Evolutionary conservation across 805 yeast genomes (phyloP), one percentile per base, ranked within the genome.

Genomic region (Monosporozyma solicola): DNA sequence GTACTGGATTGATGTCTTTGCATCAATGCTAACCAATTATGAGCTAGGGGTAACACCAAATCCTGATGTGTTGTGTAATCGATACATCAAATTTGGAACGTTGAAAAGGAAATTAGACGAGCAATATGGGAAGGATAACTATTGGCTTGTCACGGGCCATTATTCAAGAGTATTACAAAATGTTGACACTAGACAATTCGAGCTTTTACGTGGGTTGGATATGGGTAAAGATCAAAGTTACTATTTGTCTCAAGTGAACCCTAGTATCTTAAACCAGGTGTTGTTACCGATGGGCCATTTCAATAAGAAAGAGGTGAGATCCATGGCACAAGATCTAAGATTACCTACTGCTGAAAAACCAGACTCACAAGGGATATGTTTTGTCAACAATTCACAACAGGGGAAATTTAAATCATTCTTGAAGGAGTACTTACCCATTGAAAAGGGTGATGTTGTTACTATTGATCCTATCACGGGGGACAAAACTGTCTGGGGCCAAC

Each of bases 141-240:
- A 94, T 84, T 88, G 95, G 95, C 68, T 94, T 11, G 97, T 87
- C 1, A 89, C 97, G 0, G 99, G 95, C 8, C 95, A 87, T 65
- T 87, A 87, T 64, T 76, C 89, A 0, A 66, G 87, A 54, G 67
- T 84, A 15, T 72, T 78, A 68, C 46, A 55, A 15, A 33, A 51
- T 16, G 32, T 46, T 7, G 16, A 46, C 7, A 45, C 71, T 1
- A 68, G 68, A 0, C 68, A 74, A 25, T 53, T 56, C 24, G 83
- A 80, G 53, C 63, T 90, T 9, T 62, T 85, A 44, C 70, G 90
- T 51, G 85, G 88, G 0, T 69, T 63, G 27, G 81, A 84, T 58
- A 67, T 61, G 41, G 69, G 67, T 5, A 94, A 94, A 62, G 99
- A 94, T 67, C 99, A 94, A 68, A 87, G 96, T 54, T 92, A 88